Conservation (phyloP, 2,329 filamentous ascomycete species). For the Xylariaceae sp. region DNA sequence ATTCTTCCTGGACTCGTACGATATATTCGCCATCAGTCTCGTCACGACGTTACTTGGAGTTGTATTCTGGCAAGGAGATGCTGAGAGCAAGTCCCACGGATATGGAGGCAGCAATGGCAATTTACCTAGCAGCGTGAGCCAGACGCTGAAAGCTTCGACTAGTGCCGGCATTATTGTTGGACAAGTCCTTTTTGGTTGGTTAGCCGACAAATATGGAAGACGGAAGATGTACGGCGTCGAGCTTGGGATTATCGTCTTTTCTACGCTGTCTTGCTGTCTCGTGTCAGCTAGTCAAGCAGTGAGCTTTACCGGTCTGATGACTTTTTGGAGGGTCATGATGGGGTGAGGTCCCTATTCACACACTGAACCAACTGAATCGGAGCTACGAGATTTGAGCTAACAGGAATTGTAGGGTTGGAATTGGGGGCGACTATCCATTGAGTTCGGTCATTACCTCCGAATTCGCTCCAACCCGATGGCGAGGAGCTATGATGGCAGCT, state of each 20-base stretch:
- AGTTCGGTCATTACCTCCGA: conserved; percentile 79
- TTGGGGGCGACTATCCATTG: conserved; percentile 79
- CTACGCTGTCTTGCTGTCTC: conserved; percentile 64
- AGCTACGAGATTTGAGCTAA: conserved; percentile 11
- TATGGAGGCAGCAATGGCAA: conserved; percentile 49
- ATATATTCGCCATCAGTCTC: conserved; percentile 76
- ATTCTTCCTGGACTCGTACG: conserved; percentile 81
- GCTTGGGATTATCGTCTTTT: conserved; percentile 66
- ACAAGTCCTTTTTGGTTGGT: conserved; percentile 71
- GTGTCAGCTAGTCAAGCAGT: conserved; percentile 58
- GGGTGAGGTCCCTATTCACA: conserved; percentile 31
- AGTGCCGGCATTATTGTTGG: conserved; percentile 75
- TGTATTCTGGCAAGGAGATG: conserved; percentile 63
- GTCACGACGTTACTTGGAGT: conserved; percentile 69
- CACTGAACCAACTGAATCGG: background rate
- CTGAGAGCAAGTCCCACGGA: conserved; percentile 37
- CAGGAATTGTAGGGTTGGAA: conserved; percentile 56
- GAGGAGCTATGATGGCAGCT: conserved; percentile 77
- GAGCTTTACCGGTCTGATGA: conserved; percentile 56
- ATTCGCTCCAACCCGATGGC: conserved; percentile 78
- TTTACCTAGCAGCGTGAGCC: conserved; percentile 62
- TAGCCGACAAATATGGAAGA: conserved; percentile 72
- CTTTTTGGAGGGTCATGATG: conserved; percentile 76
- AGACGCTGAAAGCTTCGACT: conserved; percentile 77
- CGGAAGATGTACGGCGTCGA: conserved; percentile 81